phyloP scores from a whole-genome alignment of 1,139 yeast species.

The Debaryomyces psychrophilus region DNA sequence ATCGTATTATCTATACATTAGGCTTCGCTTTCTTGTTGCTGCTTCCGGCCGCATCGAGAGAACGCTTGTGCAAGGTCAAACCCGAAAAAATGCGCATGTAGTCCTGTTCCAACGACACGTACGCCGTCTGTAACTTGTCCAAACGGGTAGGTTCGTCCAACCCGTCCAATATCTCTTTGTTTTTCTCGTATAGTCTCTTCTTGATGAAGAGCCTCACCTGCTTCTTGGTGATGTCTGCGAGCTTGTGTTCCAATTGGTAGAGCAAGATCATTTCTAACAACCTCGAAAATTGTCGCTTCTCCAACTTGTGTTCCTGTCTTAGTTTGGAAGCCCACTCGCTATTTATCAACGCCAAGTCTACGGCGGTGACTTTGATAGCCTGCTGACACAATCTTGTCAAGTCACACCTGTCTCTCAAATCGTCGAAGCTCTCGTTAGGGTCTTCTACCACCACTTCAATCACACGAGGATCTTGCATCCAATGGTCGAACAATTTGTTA shows the following conservation, averaged over 20 bases:
- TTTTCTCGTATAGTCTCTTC: conserved; percentile 71
- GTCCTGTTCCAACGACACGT: conserved; percentile 66
- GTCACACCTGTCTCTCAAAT: conserved; percentile 83
- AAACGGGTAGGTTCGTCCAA: conserved; percentile 63
- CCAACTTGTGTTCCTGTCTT: conserved; percentile 58
- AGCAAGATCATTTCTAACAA: conserved; percentile 75
- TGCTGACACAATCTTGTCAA: conserved; percentile 49
- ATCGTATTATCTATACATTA: conserved; percentile 3
- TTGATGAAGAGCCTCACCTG: conserved; percentile 66
- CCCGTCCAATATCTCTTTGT: conserved; percentile 72
- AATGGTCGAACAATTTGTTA: conserved; percentile 51
- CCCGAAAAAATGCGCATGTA: conserved; percentile 58
- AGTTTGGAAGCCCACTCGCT: conserved; percentile 48
- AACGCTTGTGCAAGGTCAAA: conserved; percentile 25
- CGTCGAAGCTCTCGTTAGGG: conserved; percentile 92
- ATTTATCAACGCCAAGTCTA: conserved; percentile 26
- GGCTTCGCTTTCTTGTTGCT: conserved; percentile 6
- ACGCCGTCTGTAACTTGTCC: conserved; percentile 79
- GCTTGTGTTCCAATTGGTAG: conserved; percentile 37
- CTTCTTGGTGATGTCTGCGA: conserved; percentile 31
- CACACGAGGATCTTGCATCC: conserved; percentile 58
- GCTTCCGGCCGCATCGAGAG: not conserved
- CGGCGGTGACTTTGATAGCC: not conserved
- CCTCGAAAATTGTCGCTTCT: conserved; percentile 75
- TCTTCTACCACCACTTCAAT: conserved; percentile 89